phyloP scores from a whole-genome alignment of 2,329 filamentous ascomycete species.

The Rhynchosporium graminicola region DNA sequence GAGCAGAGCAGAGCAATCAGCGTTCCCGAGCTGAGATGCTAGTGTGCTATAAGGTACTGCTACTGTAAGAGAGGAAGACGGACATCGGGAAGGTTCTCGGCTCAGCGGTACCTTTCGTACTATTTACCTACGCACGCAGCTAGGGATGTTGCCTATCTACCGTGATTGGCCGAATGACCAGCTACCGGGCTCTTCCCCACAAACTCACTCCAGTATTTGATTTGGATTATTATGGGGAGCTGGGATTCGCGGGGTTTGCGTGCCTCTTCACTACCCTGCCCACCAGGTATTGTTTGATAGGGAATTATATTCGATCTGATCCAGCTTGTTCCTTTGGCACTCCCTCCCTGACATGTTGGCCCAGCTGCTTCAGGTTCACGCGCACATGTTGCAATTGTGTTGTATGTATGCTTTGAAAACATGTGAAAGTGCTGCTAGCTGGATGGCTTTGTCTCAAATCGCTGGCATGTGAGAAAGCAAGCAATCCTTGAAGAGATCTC shows the following conservation, averaged over 20 bases:
- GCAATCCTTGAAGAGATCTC: background rate
- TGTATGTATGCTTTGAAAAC: background rate
- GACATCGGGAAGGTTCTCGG: conserved; percentile 17
- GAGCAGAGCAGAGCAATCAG: background rate
- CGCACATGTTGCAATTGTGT: background rate
- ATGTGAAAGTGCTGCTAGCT: conserved; percentile 8
- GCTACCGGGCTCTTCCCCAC: conserved; percentile 10
- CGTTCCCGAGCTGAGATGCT: conserved; percentile 8
- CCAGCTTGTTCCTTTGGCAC: too few relatives aligned
- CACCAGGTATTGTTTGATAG: too few relatives aligned
- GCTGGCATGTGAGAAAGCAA: background rate
- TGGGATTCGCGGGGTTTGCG: background rate
- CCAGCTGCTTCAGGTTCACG: background rate
- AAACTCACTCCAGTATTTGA: conserved; percentile 10
- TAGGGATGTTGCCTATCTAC: conserved; percentile 3
- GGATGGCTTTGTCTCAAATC: background rate
- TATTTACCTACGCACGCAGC: too few relatives aligned
- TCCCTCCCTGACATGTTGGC: too few relatives aligned
- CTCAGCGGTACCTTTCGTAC: conserved; percentile 18
- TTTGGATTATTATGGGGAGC: background rate
- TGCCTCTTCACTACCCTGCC: background rate
- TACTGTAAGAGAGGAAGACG: background rate
- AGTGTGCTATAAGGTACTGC: background rate
- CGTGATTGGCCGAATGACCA: conserved; percentile 19
- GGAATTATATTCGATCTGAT: too few relatives aligned